Evolutionary conservation across 768 basidiomycete species (phyloP).

Genomic region (Phlegmacium glaucopus): DNA sequence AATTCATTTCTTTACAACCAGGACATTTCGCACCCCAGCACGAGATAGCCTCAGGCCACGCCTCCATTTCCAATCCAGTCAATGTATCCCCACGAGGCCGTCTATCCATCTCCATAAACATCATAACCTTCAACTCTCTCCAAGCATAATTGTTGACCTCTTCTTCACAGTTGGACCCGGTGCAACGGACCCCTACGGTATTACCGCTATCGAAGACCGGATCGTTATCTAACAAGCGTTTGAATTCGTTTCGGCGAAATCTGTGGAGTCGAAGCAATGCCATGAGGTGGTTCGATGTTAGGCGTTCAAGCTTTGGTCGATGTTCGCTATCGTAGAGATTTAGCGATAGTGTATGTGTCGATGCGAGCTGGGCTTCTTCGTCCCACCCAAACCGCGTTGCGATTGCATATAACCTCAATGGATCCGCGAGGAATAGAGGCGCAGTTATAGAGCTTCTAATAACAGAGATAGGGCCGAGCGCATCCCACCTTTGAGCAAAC

Average conservation of each 20-base stretch:
- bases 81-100: constrained; percentile 37
- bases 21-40: constrained; percentile 38
- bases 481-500: constrained; percentile 45
- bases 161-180: constrained; percentile 24
- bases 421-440: constrained; percentile 38
- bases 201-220: constrained; percentile 38
- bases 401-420: constrained; percentile 46
- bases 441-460: constrained; percentile 40
- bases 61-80: constrained; percentile 35
- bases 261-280: constrained; percentile 40
- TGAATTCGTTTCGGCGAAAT: constrained; percentile 34
- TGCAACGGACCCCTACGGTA: constrained; percentile 24
- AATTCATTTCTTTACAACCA: constrained; percentile 30
- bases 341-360: constrained; percentile 36
- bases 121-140: constrained; percentile 37
- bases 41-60: constrained; percentile 37
- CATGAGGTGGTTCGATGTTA: constrained; percentile 33
- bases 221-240: constrained; percentile 30
- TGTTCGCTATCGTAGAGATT: constrained; percentile 34
- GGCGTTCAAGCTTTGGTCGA: constrained; percentile 26
- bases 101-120: constrained; percentile 37
- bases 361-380: constrained; percentile 40
- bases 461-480: constrained; percentile 39
- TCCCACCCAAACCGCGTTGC: constrained; percentile 42
- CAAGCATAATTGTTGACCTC: constrained; percentile 34